Conservation (phyloP, 352 stramenopile genomes). For the Globisporangium cystogenes region DNA sequence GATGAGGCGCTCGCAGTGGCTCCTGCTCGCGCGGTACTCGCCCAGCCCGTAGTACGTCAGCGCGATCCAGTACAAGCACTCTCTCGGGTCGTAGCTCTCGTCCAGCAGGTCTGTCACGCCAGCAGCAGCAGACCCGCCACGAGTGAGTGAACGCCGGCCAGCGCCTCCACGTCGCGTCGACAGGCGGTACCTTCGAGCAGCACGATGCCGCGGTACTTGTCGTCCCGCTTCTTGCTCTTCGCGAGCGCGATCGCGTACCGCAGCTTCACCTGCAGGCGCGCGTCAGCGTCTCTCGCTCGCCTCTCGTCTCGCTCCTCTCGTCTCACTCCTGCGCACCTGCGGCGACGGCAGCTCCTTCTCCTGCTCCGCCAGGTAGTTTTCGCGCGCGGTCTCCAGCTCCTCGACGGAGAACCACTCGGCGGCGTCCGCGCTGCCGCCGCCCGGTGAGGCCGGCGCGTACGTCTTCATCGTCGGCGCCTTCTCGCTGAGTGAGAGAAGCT, state of each 20-base stretch:
- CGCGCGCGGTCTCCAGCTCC: constrained; percentile 60
- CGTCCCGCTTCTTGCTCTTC: constrained; percentile 76
- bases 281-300: not conserved
- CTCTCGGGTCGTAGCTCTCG: constrained; percentile 37
- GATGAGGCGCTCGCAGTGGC: constrained; percentile 70
- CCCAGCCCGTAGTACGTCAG: constrained; percentile 61
- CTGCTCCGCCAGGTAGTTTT: constrained; percentile 74
- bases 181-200: constrained; percentile 80
- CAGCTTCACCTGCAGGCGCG: constrained; percentile 44
- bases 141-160: no score
- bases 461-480: constrained; percentile 9
- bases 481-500: not conserved
- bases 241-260: constrained; percentile 64
- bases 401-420: constrained; percentile 69
- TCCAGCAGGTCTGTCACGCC: constrained; percentile 49
- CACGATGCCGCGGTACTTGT: constrained; percentile 67
- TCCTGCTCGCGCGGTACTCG: constrained; percentile 62
- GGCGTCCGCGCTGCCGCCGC: constrained; percentile 6
- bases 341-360: constrained; percentile 64
- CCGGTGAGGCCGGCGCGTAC: constrained; percentile 9
- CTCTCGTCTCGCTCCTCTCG: no score
- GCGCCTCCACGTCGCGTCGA: no score
- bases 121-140: not conserved
- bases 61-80: constrained; percentile 80
- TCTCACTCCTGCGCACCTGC: constrained; percentile 25